Base-by-base conservation (phyloP, 2,329 filamentous ascomycete genomes). In the Aspergillus felis region DNA sequence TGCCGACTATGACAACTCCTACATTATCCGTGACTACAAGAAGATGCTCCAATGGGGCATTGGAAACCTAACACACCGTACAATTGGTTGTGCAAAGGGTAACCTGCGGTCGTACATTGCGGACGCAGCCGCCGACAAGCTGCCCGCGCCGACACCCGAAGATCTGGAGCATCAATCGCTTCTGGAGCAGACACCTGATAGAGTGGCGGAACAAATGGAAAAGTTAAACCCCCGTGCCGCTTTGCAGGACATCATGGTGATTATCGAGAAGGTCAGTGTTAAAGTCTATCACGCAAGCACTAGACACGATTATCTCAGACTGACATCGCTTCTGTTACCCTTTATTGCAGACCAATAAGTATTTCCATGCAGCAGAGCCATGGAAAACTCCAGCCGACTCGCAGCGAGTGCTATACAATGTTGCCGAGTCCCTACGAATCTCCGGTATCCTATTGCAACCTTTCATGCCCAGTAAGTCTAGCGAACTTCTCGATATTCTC, bases 371-470 rank as follows among this genome's bases (percentile, higher is more conserved):
- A 10, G 77, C 82, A 6, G 80, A 80, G 44, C 92, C 92, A 0
- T 97, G 93, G 93, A 70, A 77, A 3, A 74, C 74, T 35, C 74
- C 71, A 1, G 68, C 55, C 48, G 73, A 81, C 2, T 75, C 87
- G 17, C 77, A 87, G 62, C 78, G 81, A 64, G 81, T 83, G 41
- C 80, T 99, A 28, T 97, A 85, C 71, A 81, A 88, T 47, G 80
- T 82, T 47, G 84, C 87, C 8, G 94, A 99, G 75, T 84, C 88
- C 4, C 72, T 97, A 50, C 88, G 94, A 41, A 84, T 97, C 25
- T 79, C 82, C 0, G 91, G 87, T 14, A 96, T 99, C 64, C 79
- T 97, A 50, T 78, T 99, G 48, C 92, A 96, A 73, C 92, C 94
- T 1, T 90, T 92, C 68, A 96, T 99, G 83, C 94, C 94, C 0